Base-by-base conservation (phyloP, 768 basidiomycete species). In the Coprinopsis sp. region DNA sequence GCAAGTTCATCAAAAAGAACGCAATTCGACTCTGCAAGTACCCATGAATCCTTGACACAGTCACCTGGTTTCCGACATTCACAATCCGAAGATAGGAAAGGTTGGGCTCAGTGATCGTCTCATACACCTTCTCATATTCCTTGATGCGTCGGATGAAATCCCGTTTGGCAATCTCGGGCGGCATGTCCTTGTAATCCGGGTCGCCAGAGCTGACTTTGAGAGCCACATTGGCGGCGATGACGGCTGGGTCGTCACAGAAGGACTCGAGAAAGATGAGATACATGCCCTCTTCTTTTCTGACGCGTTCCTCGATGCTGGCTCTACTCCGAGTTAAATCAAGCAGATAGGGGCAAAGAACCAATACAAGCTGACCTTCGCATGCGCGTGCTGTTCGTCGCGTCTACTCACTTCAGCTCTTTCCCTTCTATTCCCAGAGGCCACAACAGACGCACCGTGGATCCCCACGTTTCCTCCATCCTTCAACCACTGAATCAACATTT, bases 1-100 rank as follows among this genome's bases (percentile, higher is more conserved):
- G 96, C 57, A 98, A 64, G 64, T 97, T 97, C 94, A 97, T 98
- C 45, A 99, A 74, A 66, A 94, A 99, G 69, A 95, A 99, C 16
- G 92, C 95, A 54, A 99, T 92, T 28, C 96, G 86, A 74, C 91
- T 92, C 60, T 94, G 91, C 50, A 99, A 68, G 60, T 99, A 99
- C 12, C 94, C 94, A 59, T 94, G 82, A 44, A 99, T 97, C 53
- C 84, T 75, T 43, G 79, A 84, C 38, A 92, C 76, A 0, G 82
- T 89, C 44, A 94, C 94, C 63, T 90, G 84, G 52, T 79, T 82
- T 7, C 96, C 96, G 16, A 99, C 89, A 57, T 99, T 95, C 44
- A 83, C 81, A 61, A 99, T 96, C 55, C 86, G 81, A 51, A 96
- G 76, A 64, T 92, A 98, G 19, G 86, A 90, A 21, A 97, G 76